Evolutionary conservation across 2,329 filamentous ascomycete genomes (phyloP), one percentile per base, ranked within the genome.

Genomic region (Microsporum audouinii): DNA sequence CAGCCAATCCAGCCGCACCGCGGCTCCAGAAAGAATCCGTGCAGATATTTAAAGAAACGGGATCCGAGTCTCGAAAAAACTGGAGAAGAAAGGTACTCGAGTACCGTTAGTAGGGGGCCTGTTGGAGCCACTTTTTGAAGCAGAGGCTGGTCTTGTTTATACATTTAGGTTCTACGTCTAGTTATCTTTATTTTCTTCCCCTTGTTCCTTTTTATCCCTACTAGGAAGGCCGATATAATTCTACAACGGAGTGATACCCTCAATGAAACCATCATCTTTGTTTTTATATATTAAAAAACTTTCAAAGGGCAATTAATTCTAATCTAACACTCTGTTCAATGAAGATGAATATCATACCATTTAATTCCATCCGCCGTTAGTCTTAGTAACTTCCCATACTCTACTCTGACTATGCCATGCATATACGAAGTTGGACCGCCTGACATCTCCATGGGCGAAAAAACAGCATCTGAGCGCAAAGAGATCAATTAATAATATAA

Each of bases 21-120:
- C 62, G 59, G 12, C 60, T 60, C 14, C 68, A 68, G 47, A 71
- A 62, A 12, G 67, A 74, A 60, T 66, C 68, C 3, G 65, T 70
- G n/a, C 69, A 73, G 57, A 62, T 71, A 55, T 66, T 74, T 62
- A 66, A 65, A 8, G 67, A 72, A 56, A 65, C 63, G 29, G 71
- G 73, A 59, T 49, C 57, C 14, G 29, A 29, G 27, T 36, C 57
- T 45, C 64, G 62, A 23, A 66, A 71, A 14, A 71, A 71, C 7
- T 75, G 71, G 69, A 69, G 67, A 62, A 67, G 73, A 29, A 66
- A 70, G 49, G 68, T 74, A 55, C 63, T 74, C 8, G 72, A 76
- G 60, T 75, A 74, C 62, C 69, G 64, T 43, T 75, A 65, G 51
- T 33, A 2, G 29, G 5, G 4, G 5, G 29, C 7, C 1, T 27